phyloP scores from a whole-genome alignment of 495 filamentous ascomycete species.

The Tuber aestivum region DNA sequence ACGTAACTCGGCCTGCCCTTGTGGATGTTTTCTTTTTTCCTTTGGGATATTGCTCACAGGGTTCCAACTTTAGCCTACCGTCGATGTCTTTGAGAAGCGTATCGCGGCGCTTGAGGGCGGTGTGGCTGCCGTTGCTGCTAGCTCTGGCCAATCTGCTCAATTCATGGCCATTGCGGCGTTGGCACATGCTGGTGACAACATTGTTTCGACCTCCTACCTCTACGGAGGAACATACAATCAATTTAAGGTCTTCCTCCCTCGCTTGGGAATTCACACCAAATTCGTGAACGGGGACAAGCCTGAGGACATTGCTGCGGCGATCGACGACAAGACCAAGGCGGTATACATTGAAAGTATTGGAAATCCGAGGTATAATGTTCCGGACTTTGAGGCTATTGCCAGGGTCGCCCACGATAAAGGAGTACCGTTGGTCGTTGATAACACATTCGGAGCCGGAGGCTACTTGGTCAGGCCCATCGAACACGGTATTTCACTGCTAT shows the following conservation, averaged over 20 bases:
- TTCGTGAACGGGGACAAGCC: slow-evolving; percentile 82
- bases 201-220: slow-evolving; percentile 83
- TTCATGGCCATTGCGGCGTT: slow-evolving; percentile 87
- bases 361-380: slow-evolving; percentile 92
- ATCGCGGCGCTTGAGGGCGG: slow-evolving; percentile 94
- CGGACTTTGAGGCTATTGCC: slow-evolving; percentile 77
- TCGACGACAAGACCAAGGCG: slow-evolving; percentile 95
- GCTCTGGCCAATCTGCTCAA: slow-evolving; percentile 89
- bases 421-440: slow-evolving; percentile 86
- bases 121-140: slow-evolving; percentile 78
- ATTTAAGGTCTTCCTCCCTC: slow-evolving; percentile 84
- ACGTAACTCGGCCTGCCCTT: slow-evolving; percentile 49
- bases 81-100: slow-evolving; percentile 96
- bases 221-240: slow-evolving; percentile 99
- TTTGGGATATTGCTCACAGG: not conserved
- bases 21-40: not conserved
- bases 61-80: slow-evolving; percentile 61
- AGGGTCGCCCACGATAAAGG: slow-evolving; percentile 74
- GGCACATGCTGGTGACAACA: slow-evolving; percentile 84
- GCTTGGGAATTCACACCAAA: slow-evolving; percentile 82
- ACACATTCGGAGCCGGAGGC: slow-evolving; percentile 95
- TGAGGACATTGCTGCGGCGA: slow-evolving; percentile 72
- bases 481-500: slow-evolving; percentile 54
- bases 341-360: slow-evolving; percentile 94
- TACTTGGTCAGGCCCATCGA: slow-evolving; percentile 87